Conservation (phyloP, 768 basidiomycete species). For the Suillus tomentosus region DNA sequence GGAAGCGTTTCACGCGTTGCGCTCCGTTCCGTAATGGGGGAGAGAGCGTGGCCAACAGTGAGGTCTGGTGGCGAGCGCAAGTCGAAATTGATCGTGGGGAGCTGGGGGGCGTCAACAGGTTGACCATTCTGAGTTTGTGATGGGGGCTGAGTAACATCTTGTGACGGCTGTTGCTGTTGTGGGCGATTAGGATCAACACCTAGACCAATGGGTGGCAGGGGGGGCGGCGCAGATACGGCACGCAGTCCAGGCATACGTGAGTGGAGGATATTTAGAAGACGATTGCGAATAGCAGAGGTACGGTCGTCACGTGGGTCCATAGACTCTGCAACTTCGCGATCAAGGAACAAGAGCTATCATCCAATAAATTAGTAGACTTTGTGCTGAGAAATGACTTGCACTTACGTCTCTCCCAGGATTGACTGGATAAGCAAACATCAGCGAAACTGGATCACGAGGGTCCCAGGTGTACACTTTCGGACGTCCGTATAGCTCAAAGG, state of each 20-base stretch:
- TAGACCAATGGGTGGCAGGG: slow-evolving; percentile 23
- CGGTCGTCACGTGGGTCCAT: slow-evolving; percentile 76
- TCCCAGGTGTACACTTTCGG: slow-evolving; percentile 89
- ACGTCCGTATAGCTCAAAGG: slow-evolving; percentile 87
- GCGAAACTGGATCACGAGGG: slow-evolving; percentile 72
- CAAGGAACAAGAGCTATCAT: slow-evolving; percentile 78
- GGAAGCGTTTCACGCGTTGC: slow-evolving; percentile 30
- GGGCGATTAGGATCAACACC: slow-evolving; percentile 14
- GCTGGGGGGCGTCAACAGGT: slow-evolving; percentile 39
- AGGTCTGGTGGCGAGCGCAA: slow-evolving; percentile 15
- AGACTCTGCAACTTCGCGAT: slow-evolving; percentile 78
- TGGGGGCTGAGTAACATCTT: slow-evolving; percentile 26
- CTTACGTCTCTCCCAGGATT: slow-evolving; percentile 82
- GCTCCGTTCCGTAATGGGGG: slow-evolving; percentile 68
- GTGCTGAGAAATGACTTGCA: slow-evolving; percentile 15
- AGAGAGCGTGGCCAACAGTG: slow-evolving; percentile 39
- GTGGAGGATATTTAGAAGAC: slow-evolving; percentile 61
- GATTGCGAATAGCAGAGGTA: slow-evolving; percentile 68
- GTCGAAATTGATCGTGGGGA: slow-evolving; percentile 64
- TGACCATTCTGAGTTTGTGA: slow-evolving; percentile 15
- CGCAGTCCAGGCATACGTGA: slow-evolving; percentile 53
- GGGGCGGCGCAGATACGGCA: slow-evolving; percentile 14
- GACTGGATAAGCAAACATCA: slow-evolving; percentile 95
- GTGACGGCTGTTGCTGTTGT: slow-evolving; percentile 34
- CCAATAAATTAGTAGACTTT: slow-evolving; percentile 19